A percentile compares a stretch with the other conserved stretches of the same genome.
phyloP scores from a whole-genome alignment of 768 basidiomycete species.

The Gloeopeniophorella convolvens region DNA sequence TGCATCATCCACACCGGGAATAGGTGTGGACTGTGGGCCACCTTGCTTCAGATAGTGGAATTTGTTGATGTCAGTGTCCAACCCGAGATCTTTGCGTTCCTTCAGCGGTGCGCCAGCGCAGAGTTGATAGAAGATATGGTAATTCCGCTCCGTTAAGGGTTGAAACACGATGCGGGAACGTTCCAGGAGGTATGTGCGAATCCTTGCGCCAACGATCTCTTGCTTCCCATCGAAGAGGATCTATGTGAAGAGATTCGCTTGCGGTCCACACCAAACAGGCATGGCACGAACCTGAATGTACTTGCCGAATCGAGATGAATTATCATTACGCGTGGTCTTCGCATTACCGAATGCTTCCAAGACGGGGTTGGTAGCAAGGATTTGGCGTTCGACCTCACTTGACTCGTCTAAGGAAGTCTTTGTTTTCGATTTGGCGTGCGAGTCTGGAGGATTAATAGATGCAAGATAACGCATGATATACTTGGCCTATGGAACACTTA shows the following conservation, averaged over 20 bases:
- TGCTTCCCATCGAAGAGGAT: conserved; percentile 94
- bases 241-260: conserved; percentile 37
- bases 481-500: conserved; percentile 58
- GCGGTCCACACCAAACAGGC: background rate
- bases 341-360: conserved; percentile 99
- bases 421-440: conserved; percentile 53
- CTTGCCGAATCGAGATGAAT: conserved; percentile 98
- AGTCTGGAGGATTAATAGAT: conserved; percentile 83
- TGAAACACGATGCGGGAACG: conserved; percentile 97
- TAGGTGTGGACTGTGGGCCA: conserved; percentile 79
- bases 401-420: conserved; percentile 77
- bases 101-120: conserved; percentile 93
- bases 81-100: conserved; percentile 90
- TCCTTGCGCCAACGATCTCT: conserved; percentile 97
- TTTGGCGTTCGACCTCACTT: conserved; percentile 94
- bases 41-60: conserved; percentile 94
- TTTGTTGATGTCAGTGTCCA: conserved; percentile 78
- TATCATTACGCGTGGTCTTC: conserved; percentile 98
- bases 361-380: conserved; percentile 98
- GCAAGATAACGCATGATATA: conserved; percentile 99
- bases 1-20: conserved; percentile 89
- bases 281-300: conserved; percentile 85
- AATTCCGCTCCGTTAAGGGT: conserved; percentile 94
- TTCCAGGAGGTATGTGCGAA: conserved; percentile 95
- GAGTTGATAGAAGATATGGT: conserved; percentile 99